Conservation (phyloP, 345 rosid genomes). For the Acer campestre region DNA sequence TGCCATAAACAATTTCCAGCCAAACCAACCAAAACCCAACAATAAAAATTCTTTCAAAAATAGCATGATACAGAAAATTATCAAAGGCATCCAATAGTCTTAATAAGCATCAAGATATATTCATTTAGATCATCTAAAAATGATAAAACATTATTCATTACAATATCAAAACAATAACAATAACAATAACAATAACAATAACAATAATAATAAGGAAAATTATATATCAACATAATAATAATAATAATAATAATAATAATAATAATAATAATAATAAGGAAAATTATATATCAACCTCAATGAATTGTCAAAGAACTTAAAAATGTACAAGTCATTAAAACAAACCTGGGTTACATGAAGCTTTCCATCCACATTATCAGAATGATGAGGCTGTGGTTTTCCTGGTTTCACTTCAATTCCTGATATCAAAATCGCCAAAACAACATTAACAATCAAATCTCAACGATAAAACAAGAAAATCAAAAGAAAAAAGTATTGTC, state of each 20-base stretch:
- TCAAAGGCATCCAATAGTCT: background rate
- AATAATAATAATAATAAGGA: background rate
- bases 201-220: background rate
- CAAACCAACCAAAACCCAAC: no score
- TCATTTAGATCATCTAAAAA: background rate
- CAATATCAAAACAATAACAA: background rate
- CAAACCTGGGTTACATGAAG: constrained; percentile 85
- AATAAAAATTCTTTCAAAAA: no score
- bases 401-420: constrained; percentile 94
- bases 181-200: no score
- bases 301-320: background rate
- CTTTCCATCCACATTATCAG: constrained; percentile 58
- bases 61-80: background rate
- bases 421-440: constrained; percentile 25
- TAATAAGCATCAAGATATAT: background rate
- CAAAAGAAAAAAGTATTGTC: background rate
- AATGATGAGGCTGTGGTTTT: constrained; percentile 62
- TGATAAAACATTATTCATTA: background rate
- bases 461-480: background rate
- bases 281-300: background rate
- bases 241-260: no score
- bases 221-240: background rate
- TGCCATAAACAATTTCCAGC: no score
- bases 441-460: background rate
- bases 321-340: background rate